Percentiles rank a stretch among this genome's conserved stretches.
phyloP scores from a whole-genome alignment of 352 stramenopile genomes.

The Aphanomyces invadans region DNA sequence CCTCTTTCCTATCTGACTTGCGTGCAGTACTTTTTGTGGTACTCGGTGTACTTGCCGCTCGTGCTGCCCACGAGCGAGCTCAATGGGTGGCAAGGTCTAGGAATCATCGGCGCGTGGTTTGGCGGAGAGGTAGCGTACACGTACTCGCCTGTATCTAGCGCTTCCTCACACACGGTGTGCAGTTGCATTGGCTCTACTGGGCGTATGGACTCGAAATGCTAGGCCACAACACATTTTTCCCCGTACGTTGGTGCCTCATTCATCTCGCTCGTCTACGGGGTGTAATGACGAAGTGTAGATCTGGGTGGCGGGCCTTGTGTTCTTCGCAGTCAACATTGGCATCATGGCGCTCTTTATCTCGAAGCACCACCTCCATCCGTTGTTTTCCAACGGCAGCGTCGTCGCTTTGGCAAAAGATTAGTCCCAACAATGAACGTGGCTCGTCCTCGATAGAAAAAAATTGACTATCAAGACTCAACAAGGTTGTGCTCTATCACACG shows the following conservation, averaged over 20 bases:
- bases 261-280: background rate
- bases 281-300: constrained; percentile 28
- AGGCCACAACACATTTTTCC: constrained; percentile 83
- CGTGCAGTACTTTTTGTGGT: constrained; percentile 98
- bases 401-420: background rate
- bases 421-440: no score
- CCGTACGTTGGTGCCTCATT: background rate
- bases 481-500: background rate
- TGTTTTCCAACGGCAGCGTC: constrained; percentile 34
- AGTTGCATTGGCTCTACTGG: constrained; percentile 86
- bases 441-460: no score
- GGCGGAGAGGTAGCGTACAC: constrained; percentile 46
- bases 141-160: background rate
- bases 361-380: constrained; percentile 47
- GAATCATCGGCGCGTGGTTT: constrained; percentile 67
- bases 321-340: constrained; percentile 83
- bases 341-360: constrained; percentile 69
- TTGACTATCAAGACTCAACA: background rate
- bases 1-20: no score
- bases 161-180: background rate
- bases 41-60: constrained; percentile 88
- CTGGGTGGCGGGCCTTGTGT: constrained; percentile 81
- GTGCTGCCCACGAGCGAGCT: constrained; percentile 68
- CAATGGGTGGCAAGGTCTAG: constrained; percentile 47
- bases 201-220: constrained; percentile 88